Conservation (phyloP, 306 rosid genomes). For the Erythrophleum fordii region DNA sequence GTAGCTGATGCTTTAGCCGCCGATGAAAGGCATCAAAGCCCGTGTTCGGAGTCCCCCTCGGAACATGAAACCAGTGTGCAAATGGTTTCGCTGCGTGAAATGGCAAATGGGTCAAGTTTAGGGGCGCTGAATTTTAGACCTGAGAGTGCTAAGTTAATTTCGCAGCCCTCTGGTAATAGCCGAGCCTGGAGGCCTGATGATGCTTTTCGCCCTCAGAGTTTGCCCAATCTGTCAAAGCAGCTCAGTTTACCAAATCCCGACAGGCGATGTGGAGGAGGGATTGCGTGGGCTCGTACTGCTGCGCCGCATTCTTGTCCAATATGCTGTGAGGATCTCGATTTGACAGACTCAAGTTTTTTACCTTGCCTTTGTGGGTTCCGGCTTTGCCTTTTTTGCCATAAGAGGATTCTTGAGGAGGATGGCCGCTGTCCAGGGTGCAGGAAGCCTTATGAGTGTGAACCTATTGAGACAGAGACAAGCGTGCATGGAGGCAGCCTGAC, state of each 20-base stretch:
- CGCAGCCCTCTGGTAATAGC: conserved; percentile 53
- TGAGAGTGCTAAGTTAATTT: conserved; percentile 42
- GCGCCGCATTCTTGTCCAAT: conserved; percentile 82
- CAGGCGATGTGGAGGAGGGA: conserved; percentile 60
- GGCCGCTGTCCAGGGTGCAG: conserved; percentile 98
- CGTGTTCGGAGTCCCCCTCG: conserved; percentile 45
- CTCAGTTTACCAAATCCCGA: conserved; percentile 70
- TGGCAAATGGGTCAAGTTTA: conserved; percentile 29
- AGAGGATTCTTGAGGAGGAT: conserved; percentile 91
- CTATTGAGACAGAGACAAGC: conserved; percentile 64
- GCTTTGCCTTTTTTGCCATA: conserved; percentile 98
- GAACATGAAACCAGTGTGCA: conserved; percentile 46
- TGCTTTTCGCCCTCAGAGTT: conserved; percentile 84
- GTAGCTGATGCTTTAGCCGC: conserved; percentile 97
- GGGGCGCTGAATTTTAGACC: conserved; percentile 45
- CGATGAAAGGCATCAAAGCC: conserved; percentile 60
- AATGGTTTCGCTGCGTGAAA: conserved; percentile 41
- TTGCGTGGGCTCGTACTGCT: conserved; percentile 54
- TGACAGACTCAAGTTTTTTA: conserved; percentile 84
- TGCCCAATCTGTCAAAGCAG: conserved; percentile 90
- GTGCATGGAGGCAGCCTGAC: conserved; percentile 67
- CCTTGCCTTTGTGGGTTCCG: conserved; percentile 93
- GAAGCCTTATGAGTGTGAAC: conserved; percentile 75
- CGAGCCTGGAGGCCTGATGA: conserved; percentile 95
- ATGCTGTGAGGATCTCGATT: conserved; percentile 91